Evolutionary conservation across 2,329 filamentous ascomycete species (phyloP).

Genomic region (Neocucurbitaria cava): DNA sequence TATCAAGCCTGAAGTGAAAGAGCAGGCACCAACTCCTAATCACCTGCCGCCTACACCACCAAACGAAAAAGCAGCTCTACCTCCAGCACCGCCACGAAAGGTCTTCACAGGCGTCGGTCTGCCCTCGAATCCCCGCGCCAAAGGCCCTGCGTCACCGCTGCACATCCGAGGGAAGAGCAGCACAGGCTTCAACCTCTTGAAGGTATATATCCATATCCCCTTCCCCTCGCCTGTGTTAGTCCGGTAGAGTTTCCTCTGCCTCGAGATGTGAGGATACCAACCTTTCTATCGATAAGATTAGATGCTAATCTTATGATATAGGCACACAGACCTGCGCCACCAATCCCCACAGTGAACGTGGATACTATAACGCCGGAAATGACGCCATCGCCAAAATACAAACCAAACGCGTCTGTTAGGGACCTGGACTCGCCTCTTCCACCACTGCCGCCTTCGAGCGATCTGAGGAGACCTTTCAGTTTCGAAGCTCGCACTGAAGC

Average conservation of each 20-base stretch:
- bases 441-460: slow-evolving; percentile 21
- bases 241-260: slow-evolving; percentile 18
- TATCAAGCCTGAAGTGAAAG: slow-evolving; percentile 4
- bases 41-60: slow-evolving; percentile 42
- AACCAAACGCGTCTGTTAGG: slow-evolving; percentile 19
- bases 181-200: slow-evolving; percentile 46
- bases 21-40: slow-evolving; percentile 9
- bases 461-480: slow-evolving; percentile 32
- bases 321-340: slow-evolving; percentile 32
- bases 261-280: slow-evolving; percentile 14
- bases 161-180: slow-evolving; percentile 47
- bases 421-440: slow-evolving; percentile 30
- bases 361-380: slow-evolving; percentile 39
- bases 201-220: slow-evolving; percentile 40
- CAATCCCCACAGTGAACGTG: slow-evolving; percentile 18
- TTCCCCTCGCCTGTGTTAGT: slow-evolving; percentile 29
- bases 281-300: neutral
- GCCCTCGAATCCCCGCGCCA: slow-evolving; percentile 40
- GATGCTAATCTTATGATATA: slow-evolving; percentile 3
- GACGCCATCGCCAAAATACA: slow-evolving; percentile 36
- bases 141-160: slow-evolving; percentile 28
- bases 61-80: slow-evolving; percentile 23
- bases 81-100: slow-evolving; percentile 30
- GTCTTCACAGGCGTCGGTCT: slow-evolving; percentile 33
- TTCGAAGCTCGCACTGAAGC: no score